Evolutionary conservation across 176 grass and related monocot species (phyloP).

Genomic region (Thinopyrum elongatum): DNA sequence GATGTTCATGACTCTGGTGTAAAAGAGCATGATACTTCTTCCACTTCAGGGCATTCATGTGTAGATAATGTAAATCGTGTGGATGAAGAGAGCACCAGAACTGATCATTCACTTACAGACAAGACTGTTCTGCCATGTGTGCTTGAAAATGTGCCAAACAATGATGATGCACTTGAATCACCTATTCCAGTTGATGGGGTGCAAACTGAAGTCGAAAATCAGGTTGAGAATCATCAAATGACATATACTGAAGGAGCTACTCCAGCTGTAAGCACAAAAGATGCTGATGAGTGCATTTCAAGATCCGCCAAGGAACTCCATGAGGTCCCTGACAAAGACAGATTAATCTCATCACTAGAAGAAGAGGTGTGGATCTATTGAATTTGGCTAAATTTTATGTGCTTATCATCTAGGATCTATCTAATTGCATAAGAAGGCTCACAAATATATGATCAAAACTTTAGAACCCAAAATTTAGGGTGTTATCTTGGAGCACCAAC

Average conservation of each 20-base stretch:
- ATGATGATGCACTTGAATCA: conserved; percentile 17
- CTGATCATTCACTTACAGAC: conserved; percentile 19
- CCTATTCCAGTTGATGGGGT: conserved; percentile 14
- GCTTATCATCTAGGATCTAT: conserved; percentile 13
- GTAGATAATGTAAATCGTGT: conserved; percentile 26
- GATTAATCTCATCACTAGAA: conserved; percentile 59
- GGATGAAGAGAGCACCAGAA: conserved; percentile 24
- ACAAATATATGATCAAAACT: conserved; percentile 4
- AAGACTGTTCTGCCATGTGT: background rate
- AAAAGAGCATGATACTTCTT: conserved; percentile 12
- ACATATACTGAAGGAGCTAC: conserved; percentile 6
- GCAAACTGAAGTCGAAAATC: conserved; percentile 24
- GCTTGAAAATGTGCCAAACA: conserved; percentile 30
- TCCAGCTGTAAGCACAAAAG: conserved; percentile 28
- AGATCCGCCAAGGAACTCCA: conserved; percentile 27
- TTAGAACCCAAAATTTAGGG: background rate
- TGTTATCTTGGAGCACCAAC: conserved; percentile 18
- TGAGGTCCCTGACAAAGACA: conserved; percentile 55
- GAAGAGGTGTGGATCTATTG: conserved; percentile 66
- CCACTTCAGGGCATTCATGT: conserved; percentile 2
- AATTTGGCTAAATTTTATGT: background rate
- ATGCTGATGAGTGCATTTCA: conserved; percentile 28
- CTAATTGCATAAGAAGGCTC: background rate
- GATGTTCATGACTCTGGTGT: conserved; percentile 10
- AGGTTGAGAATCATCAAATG: conserved; percentile 30